A percentile compares a stretch with the other conserved stretches of the same genome.
Conservation (phyloP, 1,284 basidiomycete genomes). For the Cryptococcus sp. region DNA sequence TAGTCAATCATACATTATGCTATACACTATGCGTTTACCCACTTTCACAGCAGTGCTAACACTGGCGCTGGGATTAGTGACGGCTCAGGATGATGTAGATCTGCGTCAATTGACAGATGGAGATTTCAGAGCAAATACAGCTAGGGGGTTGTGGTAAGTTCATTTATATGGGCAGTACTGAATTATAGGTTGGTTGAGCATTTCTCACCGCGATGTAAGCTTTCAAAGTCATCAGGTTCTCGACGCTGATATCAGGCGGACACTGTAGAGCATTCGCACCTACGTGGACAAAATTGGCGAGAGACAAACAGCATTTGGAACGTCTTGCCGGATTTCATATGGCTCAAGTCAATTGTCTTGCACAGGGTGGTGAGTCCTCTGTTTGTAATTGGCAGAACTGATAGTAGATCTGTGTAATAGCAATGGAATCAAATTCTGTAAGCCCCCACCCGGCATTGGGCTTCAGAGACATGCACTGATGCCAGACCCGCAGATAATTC, state of each 20-base stretch:
- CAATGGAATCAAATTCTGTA: constrained; percentile 63
- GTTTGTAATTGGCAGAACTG: not conserved
- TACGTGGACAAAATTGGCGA: constrained; percentile 69
- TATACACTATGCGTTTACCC: not conserved
- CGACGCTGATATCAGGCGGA: constrained; percentile 26
- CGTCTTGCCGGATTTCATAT: constrained; percentile 61
- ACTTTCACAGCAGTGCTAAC: not conserved
- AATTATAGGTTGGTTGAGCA: constrained; percentile 47
- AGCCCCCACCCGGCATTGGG: constrained; percentile 14
- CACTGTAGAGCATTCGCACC: constrained; percentile 55
- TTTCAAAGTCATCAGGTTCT: not conserved
- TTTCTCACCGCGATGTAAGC: constrained; percentile 46
- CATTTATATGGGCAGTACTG: not conserved
- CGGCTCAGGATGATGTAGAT: constrained; percentile 17
- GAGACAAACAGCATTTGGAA: constrained; percentile 56
- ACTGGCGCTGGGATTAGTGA: not conserved
- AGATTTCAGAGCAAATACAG: constrained; percentile 58
- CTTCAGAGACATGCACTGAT: not conserved
- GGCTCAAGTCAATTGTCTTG: constrained; percentile 79
- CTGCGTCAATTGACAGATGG: constrained; percentile 57
- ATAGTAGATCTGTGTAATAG: constrained; percentile 67
- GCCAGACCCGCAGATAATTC: constrained; percentile 66
- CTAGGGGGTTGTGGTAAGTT: constrained; percentile 64
- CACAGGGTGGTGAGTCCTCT: constrained; percentile 66
- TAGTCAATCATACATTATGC: too few relatives aligned